phyloP scores from a whole-genome alignment of 331 rosid species.

The Acacia concinna region DNA sequence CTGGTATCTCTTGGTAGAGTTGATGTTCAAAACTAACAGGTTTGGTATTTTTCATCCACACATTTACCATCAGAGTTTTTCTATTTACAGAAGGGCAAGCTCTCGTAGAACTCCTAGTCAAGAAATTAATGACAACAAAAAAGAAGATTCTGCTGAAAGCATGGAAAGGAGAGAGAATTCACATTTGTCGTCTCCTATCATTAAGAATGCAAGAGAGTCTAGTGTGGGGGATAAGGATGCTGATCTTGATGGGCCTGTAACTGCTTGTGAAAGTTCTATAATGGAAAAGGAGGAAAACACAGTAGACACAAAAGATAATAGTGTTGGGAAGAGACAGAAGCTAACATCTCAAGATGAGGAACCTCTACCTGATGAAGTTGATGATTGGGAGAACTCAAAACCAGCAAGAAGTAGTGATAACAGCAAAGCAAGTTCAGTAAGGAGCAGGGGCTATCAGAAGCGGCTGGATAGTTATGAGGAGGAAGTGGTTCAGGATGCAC shows the following conservation, averaged over 20 bases:
- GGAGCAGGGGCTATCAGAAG: conserved; percentile 83
- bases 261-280: conserved; percentile 60
- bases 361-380: conserved; percentile 52
- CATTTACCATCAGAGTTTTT: conserved; percentile 22
- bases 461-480: conserved; percentile 81
- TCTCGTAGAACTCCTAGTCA: conserved; percentile 49
- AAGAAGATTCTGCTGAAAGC: conserved; percentile 78
- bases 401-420: conserved; percentile 95
- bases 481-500: conserved; percentile 85
- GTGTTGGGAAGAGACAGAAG: conserved; percentile 46
- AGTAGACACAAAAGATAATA: conserved; percentile 45
- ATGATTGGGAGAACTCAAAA: conserved; percentile 79
- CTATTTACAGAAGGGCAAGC: conserved; percentile 48
- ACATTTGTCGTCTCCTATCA: conserved; percentile 55
- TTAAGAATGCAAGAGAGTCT: conserved; percentile 52
- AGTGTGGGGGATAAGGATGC: conserved; percentile 60
- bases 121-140: conserved; percentile 45
- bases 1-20: not conserved
- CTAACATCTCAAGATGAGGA: conserved; percentile 58
- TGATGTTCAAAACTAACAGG: conserved; percentile 6
- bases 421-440: conserved; percentile 92
- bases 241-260: conserved; percentile 56
- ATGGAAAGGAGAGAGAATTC: conserved; percentile 57
- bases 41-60: conserved; percentile 24
- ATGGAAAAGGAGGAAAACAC: conserved; percentile 57